A percentile compares a stretch with the other conserved stretches of the same genome.
phyloP scores from a whole-genome alignment of 2,329 filamentous ascomycete genomes.

The Aureobasidium lini region DNA sequence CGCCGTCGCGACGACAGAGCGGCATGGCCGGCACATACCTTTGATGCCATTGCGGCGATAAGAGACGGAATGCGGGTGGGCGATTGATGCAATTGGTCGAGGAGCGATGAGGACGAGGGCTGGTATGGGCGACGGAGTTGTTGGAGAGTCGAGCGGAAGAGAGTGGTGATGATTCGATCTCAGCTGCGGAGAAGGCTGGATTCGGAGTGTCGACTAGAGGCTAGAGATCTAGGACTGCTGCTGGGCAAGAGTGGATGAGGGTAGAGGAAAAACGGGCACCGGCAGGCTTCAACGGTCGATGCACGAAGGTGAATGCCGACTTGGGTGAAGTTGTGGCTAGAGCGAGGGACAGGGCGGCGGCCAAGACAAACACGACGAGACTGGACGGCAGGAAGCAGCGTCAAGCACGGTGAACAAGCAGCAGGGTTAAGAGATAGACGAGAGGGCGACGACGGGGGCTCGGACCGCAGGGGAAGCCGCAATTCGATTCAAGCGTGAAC shows the following conservation, averaged over 20 bases:
- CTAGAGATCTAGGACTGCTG: neutral
- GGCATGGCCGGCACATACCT: constrained; percentile 8
- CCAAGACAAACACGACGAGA: constrained; percentile 7
- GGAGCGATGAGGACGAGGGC: neutral
- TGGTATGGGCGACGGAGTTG: neutral
- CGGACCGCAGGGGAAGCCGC: neutral
- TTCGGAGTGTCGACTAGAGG: neutral
- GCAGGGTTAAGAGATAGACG: constrained; percentile 2
- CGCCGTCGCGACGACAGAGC: neutral
- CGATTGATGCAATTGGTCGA: neutral
- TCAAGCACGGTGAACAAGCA: constrained; percentile 1
- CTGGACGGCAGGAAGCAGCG: neutral
- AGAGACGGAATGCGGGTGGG: neutral
- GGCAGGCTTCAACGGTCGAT: constrained; percentile 11
- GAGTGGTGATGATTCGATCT: neutral
- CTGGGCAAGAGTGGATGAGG: constrained; percentile 2
- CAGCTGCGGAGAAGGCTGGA: constrained; percentile 11
- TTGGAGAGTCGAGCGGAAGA: neutral
- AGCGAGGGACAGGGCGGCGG: neutral
- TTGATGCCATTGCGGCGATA: constrained; percentile 17
- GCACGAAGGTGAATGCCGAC: constrained; percentile 5
- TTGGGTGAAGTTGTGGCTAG: neutral
- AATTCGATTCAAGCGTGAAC: neutral
- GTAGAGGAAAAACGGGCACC: constrained; percentile 10
- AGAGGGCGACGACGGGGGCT: neutral